A percentile compares a stretch with the other conserved stretches of the same genome.
These are phyloP conservation scores for Malbranchea zuffiana DNA, from an alignment of 2,329 filamentous ascomycete species.

Conservation along the genomic window DNA sequence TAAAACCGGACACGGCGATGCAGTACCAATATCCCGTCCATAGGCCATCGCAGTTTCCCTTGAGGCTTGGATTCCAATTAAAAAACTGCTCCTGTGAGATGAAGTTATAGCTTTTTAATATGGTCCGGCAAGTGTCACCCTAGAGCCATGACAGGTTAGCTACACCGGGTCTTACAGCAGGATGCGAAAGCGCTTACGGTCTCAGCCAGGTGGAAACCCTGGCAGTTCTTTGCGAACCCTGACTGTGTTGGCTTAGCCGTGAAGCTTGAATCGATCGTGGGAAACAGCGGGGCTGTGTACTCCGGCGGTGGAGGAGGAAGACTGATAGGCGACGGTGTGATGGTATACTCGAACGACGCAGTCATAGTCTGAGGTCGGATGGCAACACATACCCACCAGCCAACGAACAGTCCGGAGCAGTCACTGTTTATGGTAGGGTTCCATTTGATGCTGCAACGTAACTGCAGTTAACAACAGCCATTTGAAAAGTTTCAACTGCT, in stretches of 20 bases:
- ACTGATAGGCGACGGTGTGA: background rate
- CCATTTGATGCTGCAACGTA: slow-evolving; percentile 7
- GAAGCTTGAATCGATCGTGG: slow-evolving; percentile 7
- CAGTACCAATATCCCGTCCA: slow-evolving; percentile 10
- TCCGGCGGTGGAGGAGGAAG: slow-evolving; percentile 5
- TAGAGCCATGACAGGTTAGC: background rate
- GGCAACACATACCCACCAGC: slow-evolving; percentile 12
- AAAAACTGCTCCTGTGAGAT: slow-evolving; percentile 8
- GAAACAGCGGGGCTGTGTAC: slow-evolving; percentile 7
- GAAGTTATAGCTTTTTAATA: background rate
- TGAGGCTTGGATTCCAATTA: slow-evolving; percentile 9
- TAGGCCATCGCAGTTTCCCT: slow-evolving; percentile 6
- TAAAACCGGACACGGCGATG: slow-evolving; percentile 1
- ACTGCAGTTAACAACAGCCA: background rate
- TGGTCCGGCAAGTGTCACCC: slow-evolving; percentile 4
- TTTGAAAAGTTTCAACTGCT: background rate
- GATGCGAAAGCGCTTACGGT: background rate
- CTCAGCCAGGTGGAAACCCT: slow-evolving; percentile 4
- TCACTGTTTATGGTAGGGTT: slow-evolving; percentile 9
- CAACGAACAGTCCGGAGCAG: slow-evolving; percentile 17
- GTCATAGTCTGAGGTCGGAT: slow-evolving; percentile 5
- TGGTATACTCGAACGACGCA: slow-evolving; percentile 2
- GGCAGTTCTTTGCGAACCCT: slow-evolving; percentile 1
- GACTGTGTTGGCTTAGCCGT: slow-evolving; percentile 7
- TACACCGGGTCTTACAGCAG: background rate